A percentile compares a stretch with the other conserved stretches of the same genome.
phyloP scores from a whole-genome alignment of 2,329 filamentous ascomycete genomes.

The Fusarium veterinarium region DNA sequence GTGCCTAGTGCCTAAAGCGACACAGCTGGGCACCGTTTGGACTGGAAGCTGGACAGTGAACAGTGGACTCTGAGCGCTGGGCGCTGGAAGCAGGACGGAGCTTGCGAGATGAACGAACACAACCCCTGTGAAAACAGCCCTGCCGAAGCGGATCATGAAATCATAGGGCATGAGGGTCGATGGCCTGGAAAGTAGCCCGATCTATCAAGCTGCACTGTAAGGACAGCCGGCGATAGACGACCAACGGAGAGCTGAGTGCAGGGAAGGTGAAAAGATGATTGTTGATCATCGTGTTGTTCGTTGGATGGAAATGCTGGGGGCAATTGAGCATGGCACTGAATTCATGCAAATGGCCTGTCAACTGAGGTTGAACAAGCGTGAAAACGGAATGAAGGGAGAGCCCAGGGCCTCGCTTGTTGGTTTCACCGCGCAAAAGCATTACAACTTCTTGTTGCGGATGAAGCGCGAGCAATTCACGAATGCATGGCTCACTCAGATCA shows the following conservation, averaged over 20 bases:
- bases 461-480: slow-evolving; percentile 13
- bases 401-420: slow-evolving; percentile 10
- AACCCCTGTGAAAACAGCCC: slow-evolving; percentile 41
- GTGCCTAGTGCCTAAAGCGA: slow-evolving; percentile 29
- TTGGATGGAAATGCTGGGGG: neutral
- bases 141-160: slow-evolving; percentile 45
- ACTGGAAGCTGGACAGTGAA: slow-evolving; percentile 30
- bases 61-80: slow-evolving; percentile 28
- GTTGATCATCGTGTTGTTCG: slow-evolving; percentile 6
- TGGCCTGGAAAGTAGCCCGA: slow-evolving; percentile 39
- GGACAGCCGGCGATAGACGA: slow-evolving; percentile 17
- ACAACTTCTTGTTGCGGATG: neutral
- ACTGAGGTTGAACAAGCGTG: neutral
- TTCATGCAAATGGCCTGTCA: slow-evolving; percentile 2
- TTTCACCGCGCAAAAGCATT: slow-evolving; percentile 16
- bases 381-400: slow-evolving; percentile 31
- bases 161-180: slow-evolving; percentile 43
- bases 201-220: slow-evolving; percentile 33
- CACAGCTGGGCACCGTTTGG: slow-evolving; percentile 35
- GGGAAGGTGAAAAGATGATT: slow-evolving; percentile 13
- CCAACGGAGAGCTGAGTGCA: slow-evolving; percentile 22
- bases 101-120: slow-evolving; percentile 40
- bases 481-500: slow-evolving; percentile 14
- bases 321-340: slow-evolving; percentile 4
- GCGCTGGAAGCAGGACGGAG: slow-evolving; percentile 42